Percentiles rank a stretch among this genome's conserved stretches.
phyloP scores from a whole-genome alignment of 106 monocot species.

The Xerophyta viscosa region DNA sequence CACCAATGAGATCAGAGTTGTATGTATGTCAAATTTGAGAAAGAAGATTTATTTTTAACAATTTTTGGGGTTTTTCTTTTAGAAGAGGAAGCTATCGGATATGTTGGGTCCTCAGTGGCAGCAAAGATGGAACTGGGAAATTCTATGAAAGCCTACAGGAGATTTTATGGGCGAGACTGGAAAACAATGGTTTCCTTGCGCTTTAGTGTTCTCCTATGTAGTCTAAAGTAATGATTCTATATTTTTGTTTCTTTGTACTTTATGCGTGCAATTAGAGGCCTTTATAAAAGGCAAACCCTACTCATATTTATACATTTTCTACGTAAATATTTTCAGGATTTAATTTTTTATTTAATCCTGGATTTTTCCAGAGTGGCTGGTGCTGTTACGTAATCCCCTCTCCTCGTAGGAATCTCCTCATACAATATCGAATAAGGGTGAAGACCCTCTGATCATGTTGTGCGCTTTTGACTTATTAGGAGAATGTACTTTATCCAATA shows the following conservation, averaged over 20 bases:
- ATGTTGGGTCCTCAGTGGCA: conserved; percentile 81
- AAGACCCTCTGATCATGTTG: not conserved
- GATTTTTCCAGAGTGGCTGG: conserved; percentile 56
- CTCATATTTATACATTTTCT: no score
- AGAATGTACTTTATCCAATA: not conserved
- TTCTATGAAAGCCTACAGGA: conserved; percentile 79
- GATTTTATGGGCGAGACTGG: conserved; percentile 75
- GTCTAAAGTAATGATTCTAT: no score
- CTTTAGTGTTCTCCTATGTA: no score
- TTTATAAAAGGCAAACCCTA: no score
- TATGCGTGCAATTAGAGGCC: no score
- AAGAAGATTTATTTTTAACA: no score
- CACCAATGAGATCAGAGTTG: no score
- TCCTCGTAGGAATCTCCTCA: conserved; percentile 81
- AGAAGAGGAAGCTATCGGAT: conserved; percentile 78
- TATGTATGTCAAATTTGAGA: no score
- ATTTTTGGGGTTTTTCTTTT: not conserved
- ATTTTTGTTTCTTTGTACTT: no score
- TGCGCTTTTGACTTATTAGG: not conserved
- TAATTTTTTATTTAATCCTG: no score
- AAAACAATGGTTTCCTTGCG: conserved; percentile 51
- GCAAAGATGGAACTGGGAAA: conserved; percentile 63
- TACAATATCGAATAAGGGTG: conserved; percentile 94
- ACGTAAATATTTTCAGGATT: no score
- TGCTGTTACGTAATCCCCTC: conserved; percentile 56